A percentile compares a stretch with the other conserved stretches of the same genome.
Conservation (phyloP, 2,329 filamentous ascomycete species). For the Talaromyces sp. region DNA sequence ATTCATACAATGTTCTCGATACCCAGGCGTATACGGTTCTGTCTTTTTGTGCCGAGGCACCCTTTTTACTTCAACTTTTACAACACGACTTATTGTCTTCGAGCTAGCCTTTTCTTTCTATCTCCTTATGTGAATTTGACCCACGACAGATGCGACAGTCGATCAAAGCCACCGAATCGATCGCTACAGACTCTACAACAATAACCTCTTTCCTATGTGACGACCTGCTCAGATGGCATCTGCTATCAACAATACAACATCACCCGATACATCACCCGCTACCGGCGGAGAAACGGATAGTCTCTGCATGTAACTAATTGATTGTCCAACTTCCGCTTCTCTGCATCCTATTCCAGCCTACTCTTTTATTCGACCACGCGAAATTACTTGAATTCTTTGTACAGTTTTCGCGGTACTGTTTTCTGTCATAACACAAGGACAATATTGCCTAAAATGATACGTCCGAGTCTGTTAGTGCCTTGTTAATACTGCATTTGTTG, state of each 20-base stretch:
- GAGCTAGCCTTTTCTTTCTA: conserved; percentile 2
- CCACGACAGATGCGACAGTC: conserved; percentile 11
- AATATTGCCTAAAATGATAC: background rate
- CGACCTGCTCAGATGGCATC: conserved; percentile 2
- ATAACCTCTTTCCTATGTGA: conserved; percentile 15
- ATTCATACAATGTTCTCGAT: conserved; percentile 19
- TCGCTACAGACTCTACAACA: background rate
- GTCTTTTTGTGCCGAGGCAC: conserved; percentile 1
- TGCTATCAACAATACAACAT: background rate
- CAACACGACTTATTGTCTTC: conserved; percentile 33
- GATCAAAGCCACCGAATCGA: background rate
- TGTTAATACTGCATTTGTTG: conserved; percentile 9
- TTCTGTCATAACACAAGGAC: background rate
- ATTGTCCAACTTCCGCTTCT: conserved; percentile 3
- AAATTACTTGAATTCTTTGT: conserved; percentile 9
- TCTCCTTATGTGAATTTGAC: conserved; percentile 17
- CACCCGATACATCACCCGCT: background rate
- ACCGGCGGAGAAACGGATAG: background rate
- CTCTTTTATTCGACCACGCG: conserved; percentile 13
- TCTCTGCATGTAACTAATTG: conserved; percentile 2
- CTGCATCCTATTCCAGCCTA: conserved; percentile 12
- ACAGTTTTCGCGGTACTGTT: conserved; percentile 14
- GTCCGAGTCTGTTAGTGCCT: background rate
- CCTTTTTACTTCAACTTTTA: background rate
- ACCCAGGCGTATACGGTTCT: conserved; percentile 38